phyloP scores from a whole-genome alignment of 345 rosid species.

The Syzygium aqueum region DNA sequence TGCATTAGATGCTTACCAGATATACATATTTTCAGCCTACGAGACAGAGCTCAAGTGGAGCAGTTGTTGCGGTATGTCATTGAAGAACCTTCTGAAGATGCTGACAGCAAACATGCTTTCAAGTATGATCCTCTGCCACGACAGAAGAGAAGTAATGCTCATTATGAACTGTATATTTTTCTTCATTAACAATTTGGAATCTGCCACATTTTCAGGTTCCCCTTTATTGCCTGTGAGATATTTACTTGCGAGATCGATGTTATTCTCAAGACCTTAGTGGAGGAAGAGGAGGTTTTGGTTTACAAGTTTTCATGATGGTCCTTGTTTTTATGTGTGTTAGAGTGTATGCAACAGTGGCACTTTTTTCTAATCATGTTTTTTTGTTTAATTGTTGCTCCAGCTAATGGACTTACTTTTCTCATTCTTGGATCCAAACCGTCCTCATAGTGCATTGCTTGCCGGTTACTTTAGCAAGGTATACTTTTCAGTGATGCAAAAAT shows the following conservation, averaged over 20 bases:
- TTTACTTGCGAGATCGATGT: conserved; percentile 98
- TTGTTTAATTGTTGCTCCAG: conserved; percentile 32
- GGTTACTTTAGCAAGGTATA: conserved; percentile 97
- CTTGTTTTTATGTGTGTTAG: background rate
- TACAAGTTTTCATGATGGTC: background rate
- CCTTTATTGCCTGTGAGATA: conserved; percentile 92
- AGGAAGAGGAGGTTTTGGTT: conserved; percentile 76
- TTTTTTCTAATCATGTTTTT: conserved; percentile 2
- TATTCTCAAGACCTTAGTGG: conserved; percentile 85
- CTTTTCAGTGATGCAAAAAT: background rate
- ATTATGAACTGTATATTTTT: background rate
- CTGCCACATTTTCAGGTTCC: conserved; percentile 49
- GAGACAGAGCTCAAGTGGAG: conserved; percentile 93
- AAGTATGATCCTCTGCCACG: conserved; percentile 37
- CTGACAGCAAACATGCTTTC: conserved; percentile 80
- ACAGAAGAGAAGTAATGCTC: background rate
- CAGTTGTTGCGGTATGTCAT: conserved; percentile 70
- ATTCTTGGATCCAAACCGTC: conserved; percentile 79
- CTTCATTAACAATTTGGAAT: background rate
- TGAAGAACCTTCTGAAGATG: conserved; percentile 76
- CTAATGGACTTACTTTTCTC: conserved; percentile 90
- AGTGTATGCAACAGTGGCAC: background rate
- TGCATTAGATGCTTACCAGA: background rate
- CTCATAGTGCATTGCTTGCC: conserved; percentile 84
- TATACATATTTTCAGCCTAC: conserved; percentile 41